A percentile compares a stretch with the other conserved stretches of the same genome.
Evolutionary conservation across 805 yeast genomes (phyloP).

Genomic region (Candida chauliodis): DNA sequence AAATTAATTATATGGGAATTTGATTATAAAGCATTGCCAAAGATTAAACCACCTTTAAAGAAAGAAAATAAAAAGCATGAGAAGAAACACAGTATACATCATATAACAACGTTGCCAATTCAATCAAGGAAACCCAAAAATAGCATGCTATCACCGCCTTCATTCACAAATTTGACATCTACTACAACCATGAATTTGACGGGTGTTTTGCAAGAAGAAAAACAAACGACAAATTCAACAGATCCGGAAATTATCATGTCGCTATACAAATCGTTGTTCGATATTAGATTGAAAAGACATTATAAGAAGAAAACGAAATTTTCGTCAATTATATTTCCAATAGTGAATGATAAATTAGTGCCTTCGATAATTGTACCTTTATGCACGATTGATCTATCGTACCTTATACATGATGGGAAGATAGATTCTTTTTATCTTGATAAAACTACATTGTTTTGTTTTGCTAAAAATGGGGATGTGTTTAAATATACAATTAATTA

Average conservation of each 20-base stretch:
- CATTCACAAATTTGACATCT: conserved; percentile 6
- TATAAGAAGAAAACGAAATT: conserved; percentile 18
- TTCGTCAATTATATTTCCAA: conserved; percentile 31
- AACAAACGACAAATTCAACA: not conserved
- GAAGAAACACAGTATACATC: conserved; percentile 8
- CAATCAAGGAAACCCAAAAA: not conserved
- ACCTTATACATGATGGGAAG: conserved; percentile 32
- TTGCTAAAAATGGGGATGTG: conserved; percentile 39
- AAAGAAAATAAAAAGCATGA: conserved; percentile 2
- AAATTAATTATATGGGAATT: conserved; percentile 42
- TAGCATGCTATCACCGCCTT: conserved; percentile 1
- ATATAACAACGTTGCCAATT: conserved; percentile 1
- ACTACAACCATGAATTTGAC: conserved; percentile 21
- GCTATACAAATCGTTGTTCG: conserved; percentile 33
- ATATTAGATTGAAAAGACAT: conserved; percentile 32
- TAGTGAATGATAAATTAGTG: conserved; percentile 32
- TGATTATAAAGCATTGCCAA: conserved; percentile 39
- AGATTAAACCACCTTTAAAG: conserved; percentile 20
- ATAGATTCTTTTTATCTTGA: conserved; percentile 31
- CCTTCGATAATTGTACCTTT: conserved; percentile 39
- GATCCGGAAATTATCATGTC: conserved; percentile 27
- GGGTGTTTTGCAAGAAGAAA: conserved; percentile 14
- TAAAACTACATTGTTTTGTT: conserved; percentile 30
- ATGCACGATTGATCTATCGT: conserved; percentile 28
- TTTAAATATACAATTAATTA: conserved; percentile 23